phyloP scores from a whole-genome alignment of 2,329 filamentous ascomycete species.

The Fusarium sublunatum region DNA sequence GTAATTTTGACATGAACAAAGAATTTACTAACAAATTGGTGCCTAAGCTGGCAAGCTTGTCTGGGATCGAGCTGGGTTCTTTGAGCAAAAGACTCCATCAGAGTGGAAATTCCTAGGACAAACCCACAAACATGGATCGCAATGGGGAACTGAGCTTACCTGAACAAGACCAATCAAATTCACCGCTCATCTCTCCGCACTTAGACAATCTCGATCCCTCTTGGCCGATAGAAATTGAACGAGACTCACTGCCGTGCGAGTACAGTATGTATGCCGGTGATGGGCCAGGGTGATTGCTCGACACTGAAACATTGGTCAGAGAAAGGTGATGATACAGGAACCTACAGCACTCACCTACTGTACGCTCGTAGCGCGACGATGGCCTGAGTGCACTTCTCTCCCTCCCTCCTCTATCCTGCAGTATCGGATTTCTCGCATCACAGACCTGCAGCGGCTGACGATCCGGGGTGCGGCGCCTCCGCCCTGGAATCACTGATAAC shows the following conservation, averaged over 20 bases:
- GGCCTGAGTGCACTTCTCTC: slow-evolving; percentile 6
- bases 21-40: not conserved
- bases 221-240: slow-evolving; percentile 25
- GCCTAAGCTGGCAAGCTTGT: not conserved
- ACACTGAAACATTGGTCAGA: slow-evolving; percentile 31
- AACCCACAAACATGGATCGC: slow-evolving; percentile 23
- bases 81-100: slow-evolving; percentile 24
- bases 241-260: slow-evolving; percentile 29
- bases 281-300: slow-evolving; percentile 1
- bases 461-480: slow-evolving; percentile 43
- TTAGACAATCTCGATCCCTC: slow-evolving; percentile 40
- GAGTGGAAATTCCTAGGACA: slow-evolving; percentile 29
- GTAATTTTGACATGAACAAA: slow-evolving; percentile 3
- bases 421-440: slow-evolving; percentile 41
- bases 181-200: slow-evolving; percentile 34
- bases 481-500: slow-evolving; percentile 34
- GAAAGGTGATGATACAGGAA: slow-evolving; percentile 12
- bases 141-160: slow-evolving; percentile 38
- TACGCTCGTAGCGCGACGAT: slow-evolving; percentile 10
- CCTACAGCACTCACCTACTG: not conserved
- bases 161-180: slow-evolving; percentile 38
- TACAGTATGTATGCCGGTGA: slow-evolving; percentile 7
- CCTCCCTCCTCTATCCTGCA: slow-evolving; percentile 21
- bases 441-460: slow-evolving; percentile 40
- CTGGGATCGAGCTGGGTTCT: slow-evolving; percentile 19